These are phyloP conservation scores for Fusarium virguliforme DNA, from an alignment of 2,329 filamentous ascomycete genomes.

Conservation along the genomic window DNA sequence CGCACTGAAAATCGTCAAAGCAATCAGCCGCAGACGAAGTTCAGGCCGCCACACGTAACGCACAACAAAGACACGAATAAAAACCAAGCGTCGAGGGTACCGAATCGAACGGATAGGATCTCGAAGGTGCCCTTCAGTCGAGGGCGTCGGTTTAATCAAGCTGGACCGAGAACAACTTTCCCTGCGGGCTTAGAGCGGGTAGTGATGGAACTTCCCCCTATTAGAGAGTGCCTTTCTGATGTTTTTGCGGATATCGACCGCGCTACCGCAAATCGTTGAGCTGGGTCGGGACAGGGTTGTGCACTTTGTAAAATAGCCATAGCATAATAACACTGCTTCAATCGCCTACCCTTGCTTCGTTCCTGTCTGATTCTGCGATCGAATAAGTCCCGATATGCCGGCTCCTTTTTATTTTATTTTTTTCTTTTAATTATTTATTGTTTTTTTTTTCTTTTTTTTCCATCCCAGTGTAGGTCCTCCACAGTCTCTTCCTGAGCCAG, in stretches of 20 bases:
- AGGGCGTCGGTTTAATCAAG: neutral
- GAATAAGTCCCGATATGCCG: too few species aligned
- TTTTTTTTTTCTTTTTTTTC: too few species aligned
- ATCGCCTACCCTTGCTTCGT: neutral
- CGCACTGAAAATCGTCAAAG: neutral
- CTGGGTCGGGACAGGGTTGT: neutral
- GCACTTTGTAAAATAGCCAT: neutral
- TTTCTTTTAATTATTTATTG: too few species aligned
- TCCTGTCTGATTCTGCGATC: neutral
- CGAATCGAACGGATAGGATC: neutral
- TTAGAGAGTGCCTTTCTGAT: neutral
- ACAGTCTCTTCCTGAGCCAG: too few species aligned
- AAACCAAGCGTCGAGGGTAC: neutral
- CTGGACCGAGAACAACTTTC: neutral
- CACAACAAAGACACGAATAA: neutral
- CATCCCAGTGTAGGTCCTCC: too few species aligned
- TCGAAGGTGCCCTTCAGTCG: neutral
- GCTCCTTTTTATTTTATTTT: too few species aligned
- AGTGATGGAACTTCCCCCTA: neutral
- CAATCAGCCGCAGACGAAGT: neutral
- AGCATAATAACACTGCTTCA: neutral
- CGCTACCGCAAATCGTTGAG: neutral
- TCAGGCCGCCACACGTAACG: neutral
- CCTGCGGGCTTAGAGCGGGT: neutral
- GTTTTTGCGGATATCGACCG: neutral